Evolutionary conservation across 169 alveolate genomes (phyloP).

Genomic region (Ichthyophthirius multifiliis): DNA sequence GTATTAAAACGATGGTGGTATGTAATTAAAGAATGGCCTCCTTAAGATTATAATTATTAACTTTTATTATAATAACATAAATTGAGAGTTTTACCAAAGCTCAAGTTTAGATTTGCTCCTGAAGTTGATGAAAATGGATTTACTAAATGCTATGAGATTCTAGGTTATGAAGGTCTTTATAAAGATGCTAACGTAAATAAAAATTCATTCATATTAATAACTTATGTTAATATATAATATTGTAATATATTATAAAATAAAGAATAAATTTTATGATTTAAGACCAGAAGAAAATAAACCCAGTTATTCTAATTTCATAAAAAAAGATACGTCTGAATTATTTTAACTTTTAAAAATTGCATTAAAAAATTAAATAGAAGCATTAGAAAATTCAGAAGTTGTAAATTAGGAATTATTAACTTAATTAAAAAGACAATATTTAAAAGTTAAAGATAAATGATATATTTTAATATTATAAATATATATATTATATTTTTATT

Average conservation of each 20-base stretch:
- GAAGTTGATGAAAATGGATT: conserved; percentile 40
- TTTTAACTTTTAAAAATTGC: neutral
- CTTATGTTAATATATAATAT: neutral
- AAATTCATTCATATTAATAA: too few species aligned
- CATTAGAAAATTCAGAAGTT: neutral
- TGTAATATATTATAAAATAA: neutral
- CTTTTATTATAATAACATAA: conserved; percentile 31
- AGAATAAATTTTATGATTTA: conserved; percentile 39
- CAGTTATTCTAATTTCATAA: conserved; percentile 34
- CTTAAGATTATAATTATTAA: conserved; percentile 40
- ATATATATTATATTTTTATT: too few species aligned
- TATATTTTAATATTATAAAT: too few species aligned
- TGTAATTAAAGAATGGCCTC: conserved; percentile 50
- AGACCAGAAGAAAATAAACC: conserved; percentile 61
- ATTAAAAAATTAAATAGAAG: neutral
- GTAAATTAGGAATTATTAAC: neutral
- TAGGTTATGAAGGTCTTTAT: conserved; percentile 45
- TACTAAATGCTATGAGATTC: conserved; percentile 39
- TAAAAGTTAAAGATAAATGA: neutral
- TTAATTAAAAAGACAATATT: neutral
- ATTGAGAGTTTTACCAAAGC: conserved; percentile 27
- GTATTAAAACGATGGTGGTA: conserved; percentile 56
- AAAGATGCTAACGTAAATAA: conserved; percentile 35
- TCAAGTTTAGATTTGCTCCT: conserved; percentile 46
- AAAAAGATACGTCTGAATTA: conserved; percentile 29